Evolutionary conservation across 2,329 filamentous ascomycete genomes (phyloP).

Genomic region (Nannizziopsis barbatae): DNA sequence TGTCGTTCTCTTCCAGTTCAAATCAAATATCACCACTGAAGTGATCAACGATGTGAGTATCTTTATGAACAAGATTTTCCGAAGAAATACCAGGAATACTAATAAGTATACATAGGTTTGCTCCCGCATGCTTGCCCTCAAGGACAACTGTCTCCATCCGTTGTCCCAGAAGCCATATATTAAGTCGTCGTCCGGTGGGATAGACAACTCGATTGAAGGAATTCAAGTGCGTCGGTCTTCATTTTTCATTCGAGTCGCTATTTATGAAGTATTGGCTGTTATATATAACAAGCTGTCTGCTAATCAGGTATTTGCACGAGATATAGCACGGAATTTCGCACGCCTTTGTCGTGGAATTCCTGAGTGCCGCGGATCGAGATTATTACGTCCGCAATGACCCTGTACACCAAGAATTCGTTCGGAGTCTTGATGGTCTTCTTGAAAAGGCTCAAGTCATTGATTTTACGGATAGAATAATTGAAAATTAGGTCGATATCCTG

Average conservation of each 20-base stretch:
- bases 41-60: constrained; percentile 44
- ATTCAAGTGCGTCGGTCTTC: constrained; percentile 40
- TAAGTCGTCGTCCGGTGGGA: constrained; percentile 46
- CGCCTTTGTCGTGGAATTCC: constrained; percentile 58
- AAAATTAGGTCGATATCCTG: no score
- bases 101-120: constrained; percentile 37
- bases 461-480: constrained; percentile 22
- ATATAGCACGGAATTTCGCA: constrained; percentile 53
- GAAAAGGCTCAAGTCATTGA: constrained; percentile 31
- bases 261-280: no score
- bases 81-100: background rate
- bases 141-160: constrained; percentile 50
- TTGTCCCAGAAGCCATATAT: constrained; percentile 51
- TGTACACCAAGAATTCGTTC: constrained; percentile 50
- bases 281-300: no score
- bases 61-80: background rate
- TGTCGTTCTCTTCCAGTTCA: constrained; percentile 58
- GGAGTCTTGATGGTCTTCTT: constrained; percentile 26
- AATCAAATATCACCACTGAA: constrained; percentile 38
- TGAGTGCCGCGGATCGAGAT: constrained; percentile 51
- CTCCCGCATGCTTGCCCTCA: constrained; percentile 46
- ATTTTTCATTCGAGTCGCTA: no score
- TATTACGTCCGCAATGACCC: constrained; percentile 59
- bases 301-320: background rate
- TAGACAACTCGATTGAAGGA: constrained; percentile 52